These are phyloP conservation scores for Diaporthe aspalathi DNA, from an alignment of 2,329 filamentous ascomycete genomes.

Conservation along the genomic window DNA sequence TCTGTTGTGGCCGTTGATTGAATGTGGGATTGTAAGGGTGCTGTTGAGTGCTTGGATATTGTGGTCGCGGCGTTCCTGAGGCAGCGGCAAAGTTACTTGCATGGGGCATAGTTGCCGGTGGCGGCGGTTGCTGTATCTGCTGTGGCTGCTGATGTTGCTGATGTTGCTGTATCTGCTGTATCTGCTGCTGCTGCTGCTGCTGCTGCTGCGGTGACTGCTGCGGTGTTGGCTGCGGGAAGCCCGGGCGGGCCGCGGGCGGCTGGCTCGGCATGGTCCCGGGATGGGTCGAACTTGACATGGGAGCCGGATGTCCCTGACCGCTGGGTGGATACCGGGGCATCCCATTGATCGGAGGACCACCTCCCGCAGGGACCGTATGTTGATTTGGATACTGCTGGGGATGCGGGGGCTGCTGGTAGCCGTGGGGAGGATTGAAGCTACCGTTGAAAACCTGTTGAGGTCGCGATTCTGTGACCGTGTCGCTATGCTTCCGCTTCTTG, in stretches of 20 bases:
- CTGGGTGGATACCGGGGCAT: slow-evolving; percentile 34
- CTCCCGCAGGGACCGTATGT: slow-evolving; percentile 33
- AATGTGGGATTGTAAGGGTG: slow-evolving; percentile 49
- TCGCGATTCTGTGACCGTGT: slow-evolving; percentile 49
- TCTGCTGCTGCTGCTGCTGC: not conserved
- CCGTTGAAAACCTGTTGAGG: slow-evolving; percentile 45
- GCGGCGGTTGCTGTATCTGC: not conserved
- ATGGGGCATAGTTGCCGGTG: slow-evolving; percentile 3
- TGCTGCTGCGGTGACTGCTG: not conserved
- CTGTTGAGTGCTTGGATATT: slow-evolving; percentile 40
- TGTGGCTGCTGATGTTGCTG: not conserved
- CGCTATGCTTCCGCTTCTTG: slow-evolving; percentile 68
- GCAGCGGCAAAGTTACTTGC: slow-evolving; percentile 25
- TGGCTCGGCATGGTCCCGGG: slow-evolving; percentile 11
- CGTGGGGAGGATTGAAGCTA: slow-evolving; percentile 31
- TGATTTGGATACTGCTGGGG: slow-evolving; percentile 43
- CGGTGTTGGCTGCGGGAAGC: slow-evolving; percentile 26
- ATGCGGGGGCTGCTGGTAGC: slow-evolving; percentile 39
- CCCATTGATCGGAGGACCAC: slow-evolving; percentile 30
- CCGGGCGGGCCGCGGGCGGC: slow-evolving; percentile 28
- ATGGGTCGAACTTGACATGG: slow-evolving; percentile 3
- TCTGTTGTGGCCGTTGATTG: slow-evolving; percentile 42
- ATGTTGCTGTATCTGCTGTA: not conserved
- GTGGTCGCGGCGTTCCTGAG: slow-evolving; percentile 14
- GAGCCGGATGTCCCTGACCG: slow-evolving; percentile 34